Conservation (phyloP, 495 filamentous ascomycete species). For the Penicillium bialowiezense region DNA sequence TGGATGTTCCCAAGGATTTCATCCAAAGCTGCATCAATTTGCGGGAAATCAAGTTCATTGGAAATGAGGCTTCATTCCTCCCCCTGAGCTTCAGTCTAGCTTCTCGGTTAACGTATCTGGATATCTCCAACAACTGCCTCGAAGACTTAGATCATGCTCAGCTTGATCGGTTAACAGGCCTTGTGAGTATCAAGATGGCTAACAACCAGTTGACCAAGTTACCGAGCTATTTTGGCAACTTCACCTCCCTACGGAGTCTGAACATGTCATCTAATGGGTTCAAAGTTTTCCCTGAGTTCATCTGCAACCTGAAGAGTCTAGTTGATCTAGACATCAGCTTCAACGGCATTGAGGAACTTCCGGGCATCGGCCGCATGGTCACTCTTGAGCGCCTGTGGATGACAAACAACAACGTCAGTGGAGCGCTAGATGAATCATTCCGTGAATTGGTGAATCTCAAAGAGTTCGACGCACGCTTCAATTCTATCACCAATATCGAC, state of each 20-base stretch:
- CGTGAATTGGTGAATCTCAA: constrained; percentile 70
- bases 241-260: constrained; percentile 71
- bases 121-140: constrained; percentile 90
- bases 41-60: constrained; percentile 90
- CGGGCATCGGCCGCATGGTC: constrained; percentile 72
- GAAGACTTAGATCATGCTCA: constrained; percentile 82
- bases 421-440: constrained; percentile 68
- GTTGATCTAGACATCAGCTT: constrained; percentile 97
- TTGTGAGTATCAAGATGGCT: constrained; percentile 86
- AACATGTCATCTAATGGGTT: constrained; percentile 93
- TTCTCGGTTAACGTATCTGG: constrained; percentile 77
- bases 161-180: constrained; percentile 63
- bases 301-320: constrained; percentile 76
- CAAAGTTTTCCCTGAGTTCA: constrained; percentile 75
- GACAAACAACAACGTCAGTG: constrained; percentile 86
- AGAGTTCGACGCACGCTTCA: constrained; percentile 93
- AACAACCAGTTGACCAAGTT: constrained; percentile 83
- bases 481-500: constrained; percentile 81
- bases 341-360: constrained; percentile 77
- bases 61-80: constrained; percentile 86
- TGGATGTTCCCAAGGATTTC: constrained; percentile 95
- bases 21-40: constrained; percentile 89
- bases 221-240: constrained; percentile 77
- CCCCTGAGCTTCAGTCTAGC: constrained; percentile 83
- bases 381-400: constrained; percentile 87